phyloP scores from a whole-genome alignment of 73 alveolate genomes.

The Paramecium tetraurelia region DNA sequence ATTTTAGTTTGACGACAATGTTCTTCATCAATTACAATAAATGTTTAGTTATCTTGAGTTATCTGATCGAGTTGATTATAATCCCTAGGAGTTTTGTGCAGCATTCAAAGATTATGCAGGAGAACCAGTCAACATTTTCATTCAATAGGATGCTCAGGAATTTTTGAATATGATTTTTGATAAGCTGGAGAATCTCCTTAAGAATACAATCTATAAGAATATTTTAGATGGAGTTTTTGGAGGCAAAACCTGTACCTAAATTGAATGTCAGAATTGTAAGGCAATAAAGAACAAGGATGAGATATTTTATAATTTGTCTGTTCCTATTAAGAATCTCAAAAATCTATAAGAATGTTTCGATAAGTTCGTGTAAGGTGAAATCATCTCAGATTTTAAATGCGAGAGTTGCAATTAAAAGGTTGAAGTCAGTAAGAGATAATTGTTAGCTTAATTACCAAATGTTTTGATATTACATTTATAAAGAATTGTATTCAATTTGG shows the following conservation, averaged over 20 bases:
- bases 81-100: conserved; percentile 92
- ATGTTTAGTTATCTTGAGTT: conserved; percentile 92
- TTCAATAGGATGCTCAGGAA: conserved; percentile 97
- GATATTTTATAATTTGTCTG: conserved; percentile 85
- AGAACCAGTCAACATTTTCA: conserved; percentile 91
- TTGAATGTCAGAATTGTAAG: conserved; percentile 88
- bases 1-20: conserved; percentile 84
- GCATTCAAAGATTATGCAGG: conserved; percentile 97
- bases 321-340: conserved; percentile 90
- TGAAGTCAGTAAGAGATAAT: conserved; percentile 84
- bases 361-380: conserved; percentile 85
- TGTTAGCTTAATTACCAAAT: conserved; percentile 91
- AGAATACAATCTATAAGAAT: conserved; percentile 86
- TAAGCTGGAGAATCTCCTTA: conserved; percentile 87
- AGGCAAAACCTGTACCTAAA: conserved; percentile 90
- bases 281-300: conserved; percentile 78
- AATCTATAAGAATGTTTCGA: conserved; percentile 84
- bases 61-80: conserved; percentile 88
- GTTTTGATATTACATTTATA: conserved; percentile 91
- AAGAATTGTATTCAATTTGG: conserved; percentile 93
- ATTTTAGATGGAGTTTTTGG: conserved; percentile 90
- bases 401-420: conserved; percentile 92
- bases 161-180: conserved; percentile 94
- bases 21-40: conserved; percentile 90
- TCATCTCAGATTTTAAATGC: conserved; percentile 92